phyloP scores from a whole-genome alignment of 164 flowering plant genomes.

The Amborella trichopoda region DNA sequence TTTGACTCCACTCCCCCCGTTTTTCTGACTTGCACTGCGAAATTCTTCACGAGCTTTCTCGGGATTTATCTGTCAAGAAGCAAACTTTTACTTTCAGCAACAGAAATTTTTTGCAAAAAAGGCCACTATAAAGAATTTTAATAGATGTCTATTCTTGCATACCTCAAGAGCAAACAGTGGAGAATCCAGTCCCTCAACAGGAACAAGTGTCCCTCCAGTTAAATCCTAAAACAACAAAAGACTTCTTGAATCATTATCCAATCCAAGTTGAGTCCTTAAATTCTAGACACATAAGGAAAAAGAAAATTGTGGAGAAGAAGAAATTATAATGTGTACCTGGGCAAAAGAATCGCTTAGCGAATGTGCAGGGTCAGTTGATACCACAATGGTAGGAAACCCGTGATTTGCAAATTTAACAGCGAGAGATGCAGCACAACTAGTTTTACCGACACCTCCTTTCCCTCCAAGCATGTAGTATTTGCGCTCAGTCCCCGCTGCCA shows the following conservation, averaged over 20 bases:
- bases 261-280: not conserved
- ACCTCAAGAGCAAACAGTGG: constrained; percentile 97
- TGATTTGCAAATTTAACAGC: constrained; percentile 84
- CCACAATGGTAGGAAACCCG: constrained; percentile 88
- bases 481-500: constrained; percentile 54
- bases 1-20: constrained; percentile 84
- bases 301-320: not conserved
- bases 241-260: not conserved
- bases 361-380: constrained; percentile 98
- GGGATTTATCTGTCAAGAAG: constrained; percentile 88
- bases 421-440: constrained; percentile 95
- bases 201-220: constrained; percentile 80
- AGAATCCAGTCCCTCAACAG: constrained; percentile 77
- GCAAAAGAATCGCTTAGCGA: constrained; percentile 97
- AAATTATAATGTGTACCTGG: constrained; percentile 30
- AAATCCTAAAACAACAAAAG: constrained; percentile 41
- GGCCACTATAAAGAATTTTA: too few species aligned
- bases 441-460: constrained; percentile 97
- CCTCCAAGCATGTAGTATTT: constrained; percentile 93
- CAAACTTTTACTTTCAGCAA: too few species aligned
- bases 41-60: constrained; percentile 93
- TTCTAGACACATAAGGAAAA: not conserved
- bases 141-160: not conserved
- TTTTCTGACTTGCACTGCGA: constrained; percentile 46
- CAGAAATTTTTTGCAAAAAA: too few species aligned